Evolutionary conservation across 345 rosid species (phyloP).

Genomic region (Sisymbrium irio): DNA sequence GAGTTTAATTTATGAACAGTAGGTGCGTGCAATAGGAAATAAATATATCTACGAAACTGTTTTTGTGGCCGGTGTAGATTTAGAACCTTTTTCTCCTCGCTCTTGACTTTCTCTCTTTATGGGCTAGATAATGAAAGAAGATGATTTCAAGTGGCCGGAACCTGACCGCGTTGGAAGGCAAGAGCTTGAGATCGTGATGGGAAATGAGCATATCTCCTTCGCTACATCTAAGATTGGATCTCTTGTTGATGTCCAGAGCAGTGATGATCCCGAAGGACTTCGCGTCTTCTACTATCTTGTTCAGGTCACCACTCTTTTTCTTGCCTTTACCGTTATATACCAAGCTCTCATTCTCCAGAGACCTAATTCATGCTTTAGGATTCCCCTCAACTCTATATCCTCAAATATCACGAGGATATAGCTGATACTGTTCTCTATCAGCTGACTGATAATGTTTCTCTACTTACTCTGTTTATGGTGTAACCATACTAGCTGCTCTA

Average conservation of each 20-base stretch:
- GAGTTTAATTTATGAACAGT: neutral
- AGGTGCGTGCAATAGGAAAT: neutral
- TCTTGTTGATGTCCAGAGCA: slow-evolving; percentile 90
- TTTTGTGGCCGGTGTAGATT: neutral
- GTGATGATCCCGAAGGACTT: slow-evolving; percentile 98
- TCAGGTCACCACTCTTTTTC: slow-evolving; percentile 57
- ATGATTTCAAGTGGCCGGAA: slow-evolving; percentile 97
- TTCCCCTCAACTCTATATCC: neutral
- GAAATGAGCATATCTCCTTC: slow-evolving; percentile 94
- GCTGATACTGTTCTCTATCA: neutral
- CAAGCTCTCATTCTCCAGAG: neutral
- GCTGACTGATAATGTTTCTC: neutral
- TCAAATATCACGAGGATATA: too few relatives aligned
- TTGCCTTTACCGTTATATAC: neutral
- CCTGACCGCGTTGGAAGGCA: slow-evolving; percentile 96
- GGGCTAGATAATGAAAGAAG: slow-evolving; percentile 95
- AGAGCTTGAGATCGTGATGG: slow-evolving; percentile 98
- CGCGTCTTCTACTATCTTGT: slow-evolving; percentile 97
- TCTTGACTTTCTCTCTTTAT: neutral
- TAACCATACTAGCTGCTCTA: neutral
- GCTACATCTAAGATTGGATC: slow-evolving; percentile 97
- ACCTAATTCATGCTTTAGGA: neutral
- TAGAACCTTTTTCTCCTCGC: neutral
- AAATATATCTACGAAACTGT: neutral
- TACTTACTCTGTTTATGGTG: neutral